These are phyloP conservation scores for Paratinospora sagittata DNA, from an alignment of 164 flowering plant species.

Conservation along the genomic window DNA sequence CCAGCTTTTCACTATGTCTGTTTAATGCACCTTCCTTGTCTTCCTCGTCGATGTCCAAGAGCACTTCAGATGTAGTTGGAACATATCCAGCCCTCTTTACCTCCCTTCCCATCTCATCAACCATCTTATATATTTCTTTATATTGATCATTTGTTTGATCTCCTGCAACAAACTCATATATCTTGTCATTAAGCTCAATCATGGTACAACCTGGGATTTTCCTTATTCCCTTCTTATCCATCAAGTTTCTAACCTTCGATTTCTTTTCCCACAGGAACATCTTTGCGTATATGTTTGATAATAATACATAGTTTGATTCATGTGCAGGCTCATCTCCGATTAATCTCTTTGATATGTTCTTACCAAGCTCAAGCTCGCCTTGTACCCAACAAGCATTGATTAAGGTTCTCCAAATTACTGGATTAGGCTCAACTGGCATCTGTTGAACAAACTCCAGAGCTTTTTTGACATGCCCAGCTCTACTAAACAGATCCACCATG, in stretches of 20 bases:
- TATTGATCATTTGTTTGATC: constrained; percentile 6
- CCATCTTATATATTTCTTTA: constrained; percentile 10
- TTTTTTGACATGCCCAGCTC: constrained; percentile 1
- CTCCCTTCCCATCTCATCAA: constrained; percentile 15
- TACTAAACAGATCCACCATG: constrained; percentile 13
- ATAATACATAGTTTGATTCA: constrained; percentile 12
- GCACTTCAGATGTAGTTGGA: constrained; percentile 9
- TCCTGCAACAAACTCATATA: constrained; percentile 14
- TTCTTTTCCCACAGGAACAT: constrained; percentile 15
- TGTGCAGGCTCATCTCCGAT: constrained; percentile 13
- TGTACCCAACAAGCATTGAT: constrained; percentile 9
- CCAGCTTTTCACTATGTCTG: constrained; percentile 15
- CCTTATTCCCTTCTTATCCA: constrained; percentile 14
- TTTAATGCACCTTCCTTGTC: constrained; percentile 16
- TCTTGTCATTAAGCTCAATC: constrained; percentile 12
- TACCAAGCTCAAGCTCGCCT: constrained; percentile 12
- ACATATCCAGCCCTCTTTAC: constrained; percentile 14
- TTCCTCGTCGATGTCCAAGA: constrained; percentile 14
- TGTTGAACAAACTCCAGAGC: constrained; percentile 12
- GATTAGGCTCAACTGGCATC: constrained; percentile 15
- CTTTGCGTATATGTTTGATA: constrained; percentile 15
- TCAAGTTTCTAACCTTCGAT: constrained; percentile 7
- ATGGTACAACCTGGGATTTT: constrained; percentile 12
- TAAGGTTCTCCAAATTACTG: constrained; percentile 15
- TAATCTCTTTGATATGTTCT: constrained; percentile 7